Base-by-base conservation (phyloP, 257 asterid genomes). In the Solanum etuberosum region DNA sequence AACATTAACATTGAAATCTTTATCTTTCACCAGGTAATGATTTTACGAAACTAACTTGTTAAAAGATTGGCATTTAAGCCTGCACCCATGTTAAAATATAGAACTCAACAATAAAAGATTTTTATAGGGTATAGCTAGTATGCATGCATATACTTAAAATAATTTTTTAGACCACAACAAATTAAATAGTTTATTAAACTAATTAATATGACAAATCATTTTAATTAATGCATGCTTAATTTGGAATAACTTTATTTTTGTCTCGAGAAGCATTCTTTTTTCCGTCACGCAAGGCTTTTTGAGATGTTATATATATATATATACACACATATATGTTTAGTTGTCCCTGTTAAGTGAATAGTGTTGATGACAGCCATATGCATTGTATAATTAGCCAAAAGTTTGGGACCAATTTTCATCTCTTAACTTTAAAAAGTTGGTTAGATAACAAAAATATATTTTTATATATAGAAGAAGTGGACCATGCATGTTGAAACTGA, bases 361-460 rank as follows among this genome's bases (percentile, higher is more conserved):
- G 88, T 61, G 76, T 84, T 87, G 83, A 87, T 81, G 88, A 73
- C 88, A 71, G 29, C 87, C 91, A 87, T 54, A 85, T 54, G 86
- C 65, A 68, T 57, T 46, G 77, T 86, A 84, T 51, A 81, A 46
- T 76, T 87, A 80, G 90, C 87, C 72, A 71, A 78, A 72, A 86
- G 35, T 57, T 29, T 73, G 81, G 71, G 85, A 89, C 76, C 77
- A 84, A 61, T 84, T 84, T 84, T 84, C 38, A 37, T 38, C 18
- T 84, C 54, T 54, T 84, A 38, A 43, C 84, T 80, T 80, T 80
- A 27, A 80, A 80, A 80, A 80, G 85, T 46, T 80, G 85, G 16
- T 80, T 80, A 46, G 40, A 80, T 80, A 51, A 80, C 85, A 80
- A 80, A 78, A 16, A 54, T 25, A 35, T 73, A 51, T 48, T 46